phyloP scores from a whole-genome alignment of 2,329 filamentous ascomycete species.

The Fusarium globosum region DNA sequence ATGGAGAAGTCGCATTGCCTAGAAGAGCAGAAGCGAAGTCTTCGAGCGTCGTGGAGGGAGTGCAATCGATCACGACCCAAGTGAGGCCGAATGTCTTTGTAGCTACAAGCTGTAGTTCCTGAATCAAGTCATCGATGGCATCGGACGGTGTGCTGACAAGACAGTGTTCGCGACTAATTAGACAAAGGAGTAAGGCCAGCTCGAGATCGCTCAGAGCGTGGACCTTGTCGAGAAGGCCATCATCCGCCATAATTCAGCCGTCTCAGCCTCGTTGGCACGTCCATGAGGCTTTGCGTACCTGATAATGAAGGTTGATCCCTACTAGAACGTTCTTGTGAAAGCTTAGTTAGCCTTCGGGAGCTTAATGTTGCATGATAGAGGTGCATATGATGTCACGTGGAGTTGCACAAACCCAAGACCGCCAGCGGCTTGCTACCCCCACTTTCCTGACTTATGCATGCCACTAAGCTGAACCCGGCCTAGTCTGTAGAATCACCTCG shows the following conservation, averaged over 20 bases:
- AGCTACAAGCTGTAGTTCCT: conserved; percentile 79
- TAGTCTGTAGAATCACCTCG: conserved; percentile 40
- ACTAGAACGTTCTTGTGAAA: conserved; percentile 11
- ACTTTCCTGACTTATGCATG: conserved; percentile 42
- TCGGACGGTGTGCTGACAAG: conserved; percentile 79
- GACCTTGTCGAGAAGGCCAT: conserved; percentile 73
- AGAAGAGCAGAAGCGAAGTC: conserved; percentile 79
- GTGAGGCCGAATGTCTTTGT: conserved; percentile 78
- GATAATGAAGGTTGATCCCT: conserved; percentile 8
- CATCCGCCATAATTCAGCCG: conserved; percentile 66
- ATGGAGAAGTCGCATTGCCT: conserved; percentile 39
- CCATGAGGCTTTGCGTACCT: conserved; percentile 42
- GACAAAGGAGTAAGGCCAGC: conserved; percentile 83
- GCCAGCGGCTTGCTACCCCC: conserved; percentile 3
- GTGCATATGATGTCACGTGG: conserved; percentile 48
- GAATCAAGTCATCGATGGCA: conserved; percentile 73
- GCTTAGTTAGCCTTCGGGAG: conserved; percentile 14
- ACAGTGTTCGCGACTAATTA: conserved; percentile 87
- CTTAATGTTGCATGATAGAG: conserved; percentile 39
- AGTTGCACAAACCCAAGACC: conserved; percentile 34
- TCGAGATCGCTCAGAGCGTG: conserved; percentile 88
- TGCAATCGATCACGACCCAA: conserved; percentile 78
- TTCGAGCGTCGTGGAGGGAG: conserved; percentile 78
- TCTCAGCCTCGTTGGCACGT: conserved; percentile 30
- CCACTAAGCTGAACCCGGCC: conserved; percentile 30